These are phyloP conservation scores for Leccinum boreale DNA, from an alignment of 768 basidiomycete species.

Conservation along the genomic window DNA sequence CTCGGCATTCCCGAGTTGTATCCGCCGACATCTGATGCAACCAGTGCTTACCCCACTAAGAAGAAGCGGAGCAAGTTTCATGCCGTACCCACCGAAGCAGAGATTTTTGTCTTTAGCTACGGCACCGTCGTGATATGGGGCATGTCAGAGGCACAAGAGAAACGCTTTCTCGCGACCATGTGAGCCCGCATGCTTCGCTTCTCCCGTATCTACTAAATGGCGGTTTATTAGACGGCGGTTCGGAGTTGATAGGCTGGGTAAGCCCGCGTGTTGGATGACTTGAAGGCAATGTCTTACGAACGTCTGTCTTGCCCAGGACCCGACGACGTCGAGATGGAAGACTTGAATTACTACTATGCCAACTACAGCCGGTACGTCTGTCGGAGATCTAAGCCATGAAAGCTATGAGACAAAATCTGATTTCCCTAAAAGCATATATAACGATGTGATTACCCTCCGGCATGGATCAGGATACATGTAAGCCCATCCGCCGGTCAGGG, in stretches of 20 bases:
- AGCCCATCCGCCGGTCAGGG: slow-evolving; percentile 29
- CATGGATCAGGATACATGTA: slow-evolving; percentile 96
- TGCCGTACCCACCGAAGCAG: slow-evolving; percentile 65
- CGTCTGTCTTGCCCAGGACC: slow-evolving; percentile 46
- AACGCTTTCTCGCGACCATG: slow-evolving; percentile 87
- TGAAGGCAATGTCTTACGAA: slow-evolving; percentile 2
- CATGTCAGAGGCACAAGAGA: slow-evolving; percentile 92
- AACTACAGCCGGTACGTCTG: slow-evolving; percentile 82
- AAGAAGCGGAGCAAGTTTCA: slow-evolving; percentile 66
- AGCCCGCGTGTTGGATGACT: slow-evolving; percentile 14
- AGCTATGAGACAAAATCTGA: slow-evolving; percentile 30
- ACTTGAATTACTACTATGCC: slow-evolving; percentile 94
- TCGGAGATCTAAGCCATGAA: slow-evolving; percentile 5
- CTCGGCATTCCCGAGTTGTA: slow-evolving; percentile 73
- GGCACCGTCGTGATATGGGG: slow-evolving; percentile 98
- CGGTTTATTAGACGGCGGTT: slow-evolving; percentile 73
- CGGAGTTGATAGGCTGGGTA: slow-evolving; percentile 84
- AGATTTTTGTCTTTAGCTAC: slow-evolving; percentile 92
- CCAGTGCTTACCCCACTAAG: slow-evolving; percentile 34
- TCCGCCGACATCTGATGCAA: slow-evolving; percentile 24
- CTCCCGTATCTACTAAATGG: neutral
- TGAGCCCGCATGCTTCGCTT: slow-evolving; percentile 39
- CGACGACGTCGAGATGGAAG: slow-evolving; percentile 95
- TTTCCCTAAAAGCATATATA: slow-evolving; percentile 68
- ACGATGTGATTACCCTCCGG: slow-evolving; percentile 93